Percentiles rank a stretch among this genome's conserved stretches.
Evolutionary conservation across 1,284 basidiomycete genomes (phyloP).

Genomic region (Cryptococcus hybrid): DNA sequence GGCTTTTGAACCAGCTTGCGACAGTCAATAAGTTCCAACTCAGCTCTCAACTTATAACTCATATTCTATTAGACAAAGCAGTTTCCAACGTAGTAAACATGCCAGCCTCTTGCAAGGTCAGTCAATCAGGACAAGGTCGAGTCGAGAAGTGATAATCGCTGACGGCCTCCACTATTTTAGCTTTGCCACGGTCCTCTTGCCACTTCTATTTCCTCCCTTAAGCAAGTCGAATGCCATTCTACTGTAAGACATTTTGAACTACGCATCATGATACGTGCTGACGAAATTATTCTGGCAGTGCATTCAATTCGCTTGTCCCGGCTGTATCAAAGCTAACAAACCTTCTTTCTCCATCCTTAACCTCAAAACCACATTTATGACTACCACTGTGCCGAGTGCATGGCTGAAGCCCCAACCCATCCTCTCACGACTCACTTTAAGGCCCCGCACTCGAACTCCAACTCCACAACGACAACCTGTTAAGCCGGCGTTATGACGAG

Average conservation of each 20-base stretch:
- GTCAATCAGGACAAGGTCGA: not conserved
- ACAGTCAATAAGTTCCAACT: no score
- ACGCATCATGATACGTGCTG: not conserved
- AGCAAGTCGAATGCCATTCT: conserved; percentile 16
- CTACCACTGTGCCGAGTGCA: conserved; percentile 19
- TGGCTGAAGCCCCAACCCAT: conserved; percentile 2
- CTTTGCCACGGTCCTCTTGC: conserved; percentile 23
- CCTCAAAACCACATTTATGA: conserved; percentile 24
- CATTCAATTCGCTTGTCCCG: conserved; percentile 23
- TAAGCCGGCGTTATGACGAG: not conserved
- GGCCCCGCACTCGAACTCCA: not conserved
- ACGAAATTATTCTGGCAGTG: conserved; percentile 7
- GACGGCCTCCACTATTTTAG: conserved; percentile 4
- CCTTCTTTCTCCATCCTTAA: conserved; percentile 4
- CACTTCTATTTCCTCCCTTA: conserved; percentile 4
- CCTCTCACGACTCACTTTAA: conserved; percentile 6
- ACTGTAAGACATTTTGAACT: conserved; percentile 8
- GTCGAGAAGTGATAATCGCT: not conserved
- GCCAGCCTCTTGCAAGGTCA: conserved; percentile 15
- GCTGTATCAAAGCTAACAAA: conserved; percentile 16
- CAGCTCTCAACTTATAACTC: no score
- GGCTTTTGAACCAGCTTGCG: no score
- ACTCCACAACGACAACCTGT: conserved; percentile 1
- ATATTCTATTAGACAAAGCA: no score
- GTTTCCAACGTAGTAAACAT: not conserved